Percentiles rank a stretch among this genome's conserved stretches.
Evolutionary conservation across 2,329 filamentous ascomycete species (phyloP).

Genomic region (Pleomassaria siparia): DNA sequence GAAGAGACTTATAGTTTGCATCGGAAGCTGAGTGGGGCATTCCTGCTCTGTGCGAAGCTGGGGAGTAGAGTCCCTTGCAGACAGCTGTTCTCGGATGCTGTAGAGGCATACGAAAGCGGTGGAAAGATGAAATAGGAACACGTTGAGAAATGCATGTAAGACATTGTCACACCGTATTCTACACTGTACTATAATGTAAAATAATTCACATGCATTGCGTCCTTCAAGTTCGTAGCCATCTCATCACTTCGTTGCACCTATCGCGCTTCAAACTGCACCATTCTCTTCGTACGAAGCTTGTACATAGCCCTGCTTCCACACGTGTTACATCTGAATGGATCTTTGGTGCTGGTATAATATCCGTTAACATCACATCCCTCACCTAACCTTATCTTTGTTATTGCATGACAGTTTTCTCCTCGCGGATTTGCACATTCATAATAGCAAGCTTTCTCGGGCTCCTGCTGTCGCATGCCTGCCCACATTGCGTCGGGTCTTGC

Average conservation of each 20-base stretch:
- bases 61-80: conserved; percentile 81
- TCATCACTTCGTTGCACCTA: conserved; percentile 1
- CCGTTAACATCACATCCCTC: not conserved
- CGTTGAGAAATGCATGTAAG: not conserved
- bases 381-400: too few relatives aligned
- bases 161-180: not conserved
- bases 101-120: conserved; percentile 37
- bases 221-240: not conserved
- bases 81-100: conserved; percentile 70
- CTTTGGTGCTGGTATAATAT: too few relatives aligned
- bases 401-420: too few relatives aligned
- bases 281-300: conserved; percentile 18
- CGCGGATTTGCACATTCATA: too few relatives aligned
- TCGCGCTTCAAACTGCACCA: conserved; percentile 23
- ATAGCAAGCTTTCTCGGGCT: too few relatives aligned
- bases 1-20: conserved; percentile 98
- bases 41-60: conserved; percentile 83
- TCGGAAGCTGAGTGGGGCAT: conserved; percentile 91
- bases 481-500: too few relatives aligned
- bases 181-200: conserved; percentile 1
- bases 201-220: not conserved
- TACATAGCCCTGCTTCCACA: conserved; percentile 12
- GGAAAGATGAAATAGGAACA: conserved; percentile 16
- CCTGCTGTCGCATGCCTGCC: too few relatives aligned
- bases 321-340: conserved; percentile 8